Evolutionary conservation across 1,139 yeast species (phyloP).

Genomic region (Taiozyma sp.): DNA sequence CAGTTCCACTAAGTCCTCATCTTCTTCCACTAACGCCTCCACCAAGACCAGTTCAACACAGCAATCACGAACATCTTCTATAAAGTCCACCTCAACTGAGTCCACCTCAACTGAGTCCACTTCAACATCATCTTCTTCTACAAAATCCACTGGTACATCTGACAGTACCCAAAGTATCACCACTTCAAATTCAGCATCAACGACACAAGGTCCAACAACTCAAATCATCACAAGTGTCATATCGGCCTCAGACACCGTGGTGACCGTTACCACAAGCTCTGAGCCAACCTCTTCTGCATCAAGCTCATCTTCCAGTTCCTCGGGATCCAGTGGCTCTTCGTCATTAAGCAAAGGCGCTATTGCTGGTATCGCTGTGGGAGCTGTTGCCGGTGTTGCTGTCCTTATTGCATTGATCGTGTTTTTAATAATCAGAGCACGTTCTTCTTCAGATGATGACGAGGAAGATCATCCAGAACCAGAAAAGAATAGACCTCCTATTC

Average conservation of each 20-base stretch:
- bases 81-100: neutral
- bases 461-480: constrained; percentile 21
- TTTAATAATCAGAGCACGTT: constrained; percentile 37
- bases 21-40: neutral
- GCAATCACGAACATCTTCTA: neutral
- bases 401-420: constrained; percentile 34
- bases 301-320: constrained; percentile 6
- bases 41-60: constrained; percentile 13
- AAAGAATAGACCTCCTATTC: constrained; percentile 16
- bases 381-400: constrained; percentile 43
- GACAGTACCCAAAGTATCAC: neutral
- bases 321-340: constrained; percentile 18
- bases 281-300: constrained; percentile 7
- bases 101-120: constrained; percentile 3
- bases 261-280: constrained; percentile 17
- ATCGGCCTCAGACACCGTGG: constrained; percentile 13
- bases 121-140: neutral
- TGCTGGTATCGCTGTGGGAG: constrained; percentile 71
- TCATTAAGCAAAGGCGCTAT: constrained; percentile 57
- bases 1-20: neutral
- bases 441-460: constrained; percentile 13
- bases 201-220: constrained; percentile 7
- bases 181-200: constrained; percentile 25
- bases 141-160: constrained; percentile 4
- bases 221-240: constrained; percentile 22